These are phyloP conservation scores for Ogataea hybrid DNA, from an alignment of 1,139 yeast genomes.

Conservation along the genomic window DNA sequence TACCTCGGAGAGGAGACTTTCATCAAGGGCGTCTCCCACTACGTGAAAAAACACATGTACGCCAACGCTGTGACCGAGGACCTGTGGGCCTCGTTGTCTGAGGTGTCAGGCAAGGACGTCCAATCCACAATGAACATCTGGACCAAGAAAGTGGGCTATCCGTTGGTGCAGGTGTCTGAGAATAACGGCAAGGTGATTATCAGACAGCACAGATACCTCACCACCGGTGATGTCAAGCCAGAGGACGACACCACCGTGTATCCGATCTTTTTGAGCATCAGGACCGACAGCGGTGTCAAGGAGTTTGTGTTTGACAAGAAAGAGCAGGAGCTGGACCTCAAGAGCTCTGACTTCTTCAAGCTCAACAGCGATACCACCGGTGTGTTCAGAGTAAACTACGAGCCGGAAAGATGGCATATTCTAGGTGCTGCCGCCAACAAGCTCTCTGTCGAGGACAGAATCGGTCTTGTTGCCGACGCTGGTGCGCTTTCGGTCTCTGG, in stretches of 20 bases:
- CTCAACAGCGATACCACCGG: constrained; percentile 66
- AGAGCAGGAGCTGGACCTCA: constrained; percentile 15
- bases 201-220: constrained; percentile 55
- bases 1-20: constrained; percentile 52
- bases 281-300: constrained; percentile 64
- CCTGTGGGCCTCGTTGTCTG: constrained; percentile 49
- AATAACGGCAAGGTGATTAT: constrained; percentile 33
- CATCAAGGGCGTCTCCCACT: constrained; percentile 53
- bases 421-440: constrained; percentile 48
- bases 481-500: constrained; percentile 65
- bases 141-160: constrained; percentile 56
- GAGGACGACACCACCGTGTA: constrained; percentile 47
- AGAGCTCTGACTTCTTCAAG: constrained; percentile 46
- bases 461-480: constrained; percentile 68
- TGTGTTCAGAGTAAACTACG: constrained; percentile 66
- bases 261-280: constrained; percentile 75
- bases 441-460: constrained; percentile 58
- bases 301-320: constrained; percentile 72
- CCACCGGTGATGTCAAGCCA: constrained; percentile 58
- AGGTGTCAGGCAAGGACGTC: constrained; percentile 49
- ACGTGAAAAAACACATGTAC: constrained; percentile 49
- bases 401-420: constrained; percentile 46
- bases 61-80: constrained; percentile 52
- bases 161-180: constrained; percentile 45
- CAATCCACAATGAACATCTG: constrained; percentile 49